phyloP scores from a whole-genome alignment of 108 stramenopile genomes.

The Skeletonema potamos region DNA sequence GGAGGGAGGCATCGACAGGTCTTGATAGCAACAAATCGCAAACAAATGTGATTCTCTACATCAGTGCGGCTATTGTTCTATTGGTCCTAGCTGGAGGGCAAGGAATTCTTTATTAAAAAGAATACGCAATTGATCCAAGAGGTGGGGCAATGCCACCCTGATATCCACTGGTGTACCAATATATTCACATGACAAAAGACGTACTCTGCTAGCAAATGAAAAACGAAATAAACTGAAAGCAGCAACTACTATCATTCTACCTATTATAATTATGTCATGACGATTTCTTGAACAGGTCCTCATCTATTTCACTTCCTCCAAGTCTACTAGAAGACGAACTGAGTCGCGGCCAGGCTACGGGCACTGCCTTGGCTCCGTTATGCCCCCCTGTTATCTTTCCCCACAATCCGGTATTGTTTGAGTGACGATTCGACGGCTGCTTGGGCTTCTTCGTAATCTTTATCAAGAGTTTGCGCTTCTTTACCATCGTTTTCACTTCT shows the following conservation, averaged over 20 bases:
- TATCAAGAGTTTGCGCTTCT: slow-evolving; percentile 60
- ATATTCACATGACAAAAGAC: neutral
- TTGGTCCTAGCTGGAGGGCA: slow-evolving; percentile 65
- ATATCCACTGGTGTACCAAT: neutral
- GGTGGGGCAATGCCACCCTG: neutral
- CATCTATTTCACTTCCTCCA: neutral
- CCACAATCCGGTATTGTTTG: neutral
- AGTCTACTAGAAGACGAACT: neutral
- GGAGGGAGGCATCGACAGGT: slow-evolving; percentile 71
- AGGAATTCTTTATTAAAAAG: slow-evolving; percentile 70
- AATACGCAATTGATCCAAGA: neutral
- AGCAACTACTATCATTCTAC: neutral
- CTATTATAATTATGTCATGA: neutral
- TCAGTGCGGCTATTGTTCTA: slow-evolving; percentile 59
- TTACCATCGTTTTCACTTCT: slow-evolving; percentile 54
- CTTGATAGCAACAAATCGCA: slow-evolving; percentile 69
- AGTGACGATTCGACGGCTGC: neutral
- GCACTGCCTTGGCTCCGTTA: neutral
- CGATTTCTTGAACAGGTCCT: neutral
- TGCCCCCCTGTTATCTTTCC: neutral
- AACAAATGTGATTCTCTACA: slow-evolving; percentile 78
- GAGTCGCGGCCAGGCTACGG: neutral
- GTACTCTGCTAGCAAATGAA: neutral
- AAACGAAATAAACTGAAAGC: neutral
- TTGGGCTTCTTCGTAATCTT: slow-evolving; percentile 53